Evolutionary conservation across 106 monocot species (phyloP).

Genomic region (Acanthochlamys bracteata): DNA sequence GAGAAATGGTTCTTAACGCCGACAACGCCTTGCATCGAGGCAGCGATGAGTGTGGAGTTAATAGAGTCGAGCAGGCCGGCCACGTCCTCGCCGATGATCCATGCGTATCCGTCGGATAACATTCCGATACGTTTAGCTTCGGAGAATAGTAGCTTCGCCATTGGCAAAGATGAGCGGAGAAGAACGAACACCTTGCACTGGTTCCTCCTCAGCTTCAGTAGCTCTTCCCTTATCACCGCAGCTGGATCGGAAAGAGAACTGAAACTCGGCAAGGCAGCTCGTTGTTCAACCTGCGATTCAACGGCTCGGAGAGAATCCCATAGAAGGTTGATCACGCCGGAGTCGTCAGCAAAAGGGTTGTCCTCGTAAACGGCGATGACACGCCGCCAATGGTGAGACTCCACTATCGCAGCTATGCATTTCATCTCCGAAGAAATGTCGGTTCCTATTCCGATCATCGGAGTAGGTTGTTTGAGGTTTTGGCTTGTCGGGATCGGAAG

Average conservation of each 20-base stretch:
- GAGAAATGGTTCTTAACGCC: slow-evolving; percentile 10
- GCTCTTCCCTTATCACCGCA: neutral
- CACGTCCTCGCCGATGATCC: slow-evolving; percentile 10
- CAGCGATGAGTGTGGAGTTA: slow-evolving; percentile 3
- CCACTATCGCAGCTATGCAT: too few species aligned
- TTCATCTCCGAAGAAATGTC: too few species aligned
- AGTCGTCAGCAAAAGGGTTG: too few species aligned
- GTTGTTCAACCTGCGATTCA: slow-evolving; percentile 10
- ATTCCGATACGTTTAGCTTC: slow-evolving; percentile 14
- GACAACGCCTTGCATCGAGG: slow-evolving; percentile 20
- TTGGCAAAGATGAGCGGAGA: slow-evolving; percentile 3
- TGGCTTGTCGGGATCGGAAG: too few species aligned
- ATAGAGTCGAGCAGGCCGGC: slow-evolving; percentile 6
- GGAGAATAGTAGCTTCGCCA: slow-evolving; percentile 14
- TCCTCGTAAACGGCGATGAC: too few species aligned
- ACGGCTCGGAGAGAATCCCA: neutral
- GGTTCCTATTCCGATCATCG: too few species aligned
- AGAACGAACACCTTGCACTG: slow-evolving; percentile 22
- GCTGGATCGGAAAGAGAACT: neutral
- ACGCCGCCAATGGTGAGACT: too few species aligned
- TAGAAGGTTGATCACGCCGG: too few species aligned
- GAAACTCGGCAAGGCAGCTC: slow-evolving; percentile 1
- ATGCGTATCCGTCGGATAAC: slow-evolving; percentile 14
- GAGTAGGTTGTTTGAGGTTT: too few species aligned
- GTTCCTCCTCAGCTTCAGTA: slow-evolving; percentile 8